Evolutionary conservation across 1,284 basidiomycete genomes (phyloP).

Genomic region (Mixia osmundae): DNA sequence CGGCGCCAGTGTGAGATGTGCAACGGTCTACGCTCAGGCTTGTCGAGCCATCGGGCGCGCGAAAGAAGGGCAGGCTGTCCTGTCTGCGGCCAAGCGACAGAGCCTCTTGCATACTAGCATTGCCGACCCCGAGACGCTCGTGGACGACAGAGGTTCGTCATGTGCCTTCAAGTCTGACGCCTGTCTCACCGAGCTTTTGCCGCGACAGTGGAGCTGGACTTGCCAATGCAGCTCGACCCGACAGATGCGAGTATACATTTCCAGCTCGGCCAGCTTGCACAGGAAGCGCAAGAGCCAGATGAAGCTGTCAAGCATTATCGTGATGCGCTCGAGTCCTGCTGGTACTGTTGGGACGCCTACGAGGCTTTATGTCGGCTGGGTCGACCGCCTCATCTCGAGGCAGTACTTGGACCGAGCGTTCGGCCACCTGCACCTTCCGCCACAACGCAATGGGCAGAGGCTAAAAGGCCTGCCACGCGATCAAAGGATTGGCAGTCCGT

Average conservation of each 20-base stretch:
- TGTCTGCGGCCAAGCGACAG: slow-evolving; percentile 9
- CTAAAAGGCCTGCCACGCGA: too few relatives aligned
- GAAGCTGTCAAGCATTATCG: slow-evolving; percentile 45
- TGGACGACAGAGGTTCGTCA: not conserved
- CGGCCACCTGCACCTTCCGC: too few relatives aligned
- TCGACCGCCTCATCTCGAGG: slow-evolving; percentile 23
- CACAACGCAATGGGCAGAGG: too few relatives aligned
- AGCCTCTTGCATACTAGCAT: too few relatives aligned
- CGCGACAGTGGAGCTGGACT: too few relatives aligned
- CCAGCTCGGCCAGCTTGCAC: slow-evolving; percentile 28
- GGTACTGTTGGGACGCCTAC: slow-evolving; percentile 81
- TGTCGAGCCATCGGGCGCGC: slow-evolving; percentile 12
- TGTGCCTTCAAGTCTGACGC: not conserved
- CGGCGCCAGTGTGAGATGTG: slow-evolving; percentile 15
- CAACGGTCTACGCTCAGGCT: slow-evolving; percentile 14
- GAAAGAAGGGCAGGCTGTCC: slow-evolving; percentile 16
- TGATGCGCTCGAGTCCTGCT: slow-evolving; percentile 46
- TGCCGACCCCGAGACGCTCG: not conserved
- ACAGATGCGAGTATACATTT: slow-evolving; percentile 6
- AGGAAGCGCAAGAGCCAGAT: slow-evolving; percentile 47
- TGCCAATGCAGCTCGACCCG: not conserved
- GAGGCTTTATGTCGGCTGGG: slow-evolving; percentile 65
- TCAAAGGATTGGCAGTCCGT: too few relatives aligned
- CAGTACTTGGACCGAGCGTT: too few relatives aligned
- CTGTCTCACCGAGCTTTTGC: too few relatives aligned